phyloP scores from a whole-genome alignment of 139 green algal species.

The Coelastrella sp. region DNA sequence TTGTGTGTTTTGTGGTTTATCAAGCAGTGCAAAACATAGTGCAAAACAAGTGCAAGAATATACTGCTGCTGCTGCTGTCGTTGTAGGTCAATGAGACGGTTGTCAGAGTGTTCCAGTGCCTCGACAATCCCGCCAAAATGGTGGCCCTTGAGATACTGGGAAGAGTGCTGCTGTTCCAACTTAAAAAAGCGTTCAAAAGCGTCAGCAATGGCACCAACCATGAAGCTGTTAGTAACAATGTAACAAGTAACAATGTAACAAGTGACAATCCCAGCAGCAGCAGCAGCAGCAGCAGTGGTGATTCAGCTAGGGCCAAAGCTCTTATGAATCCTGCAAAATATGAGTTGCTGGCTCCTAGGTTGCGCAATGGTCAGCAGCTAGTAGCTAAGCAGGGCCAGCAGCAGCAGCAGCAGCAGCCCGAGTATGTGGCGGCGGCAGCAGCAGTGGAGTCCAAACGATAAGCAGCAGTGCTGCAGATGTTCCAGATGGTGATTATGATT shows the following conservation, averaged over 20 bases:
- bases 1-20: not conserved
- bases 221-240: not conserved
- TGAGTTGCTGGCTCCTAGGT: not conserved
- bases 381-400: too few relatives aligned
- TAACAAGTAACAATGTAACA: not conserved
- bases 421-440: too few relatives aligned
- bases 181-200: not conserved
- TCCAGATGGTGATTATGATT: too few relatives aligned
- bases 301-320: not conserved
- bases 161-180: not conserved
- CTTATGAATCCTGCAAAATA: not conserved
- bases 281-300: not conserved
- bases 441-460: too few relatives aligned
- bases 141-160: not conserved
- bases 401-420: too few relatives aligned
- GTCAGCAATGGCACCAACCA: not conserved
- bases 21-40: not conserved
- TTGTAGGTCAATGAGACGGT: not conserved
- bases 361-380: too few relatives aligned
- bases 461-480: too few relatives aligned
- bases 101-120: not conserved
- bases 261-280: not conserved
- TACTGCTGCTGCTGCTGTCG: not conserved
- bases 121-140: not conserved
- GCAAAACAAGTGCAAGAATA: not conserved